These are phyloP conservation scores for Aphanomyces euteiches DNA, from an alignment of 352 stramenopile genomes.

Conservation along the genomic window DNA sequence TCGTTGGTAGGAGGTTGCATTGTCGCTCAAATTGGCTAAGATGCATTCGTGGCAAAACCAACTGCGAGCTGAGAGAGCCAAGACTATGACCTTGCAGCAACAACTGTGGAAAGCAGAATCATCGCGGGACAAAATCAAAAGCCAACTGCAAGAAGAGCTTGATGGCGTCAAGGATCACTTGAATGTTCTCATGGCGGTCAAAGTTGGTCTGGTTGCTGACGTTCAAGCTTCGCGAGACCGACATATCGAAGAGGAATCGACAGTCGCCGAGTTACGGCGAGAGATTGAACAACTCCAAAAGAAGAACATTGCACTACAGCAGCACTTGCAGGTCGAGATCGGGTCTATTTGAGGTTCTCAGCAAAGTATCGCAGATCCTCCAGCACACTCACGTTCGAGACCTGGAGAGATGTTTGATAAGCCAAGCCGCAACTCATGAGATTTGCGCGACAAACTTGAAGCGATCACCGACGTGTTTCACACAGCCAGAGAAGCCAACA, in stretches of 20 bases:
- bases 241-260: neutral
- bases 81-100: neutral
- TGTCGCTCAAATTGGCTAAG: constrained; percentile 6
- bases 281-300: constrained; percentile 9
- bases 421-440: neutral
- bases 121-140: neutral
- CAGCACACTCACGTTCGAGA: constrained; percentile 24
- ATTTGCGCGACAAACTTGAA: too few relatives aligned
- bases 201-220: constrained; percentile 9
- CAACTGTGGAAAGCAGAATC: constrained; percentile 20
- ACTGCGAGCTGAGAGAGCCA: neutral
- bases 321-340: constrained; percentile 5
- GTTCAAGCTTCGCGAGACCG: constrained; percentile 11
- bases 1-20: constrained; percentile 3
- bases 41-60: constrained; percentile 18
- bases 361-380: constrained; percentile 12
- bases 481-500: neutral
- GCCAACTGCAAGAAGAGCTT: constrained; percentile 5
- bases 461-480: neutral
- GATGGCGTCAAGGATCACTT: constrained; percentile 18
- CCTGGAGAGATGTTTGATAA: constrained; percentile 9
- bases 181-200: constrained; percentile 24
- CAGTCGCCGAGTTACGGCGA: neutral
- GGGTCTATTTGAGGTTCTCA: neutral
- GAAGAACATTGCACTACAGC: neutral